A percentile compares a stretch with the other conserved stretches of the same genome.
phyloP scores from a whole-genome alignment of 2,329 filamentous ascomycete species.

The Cladobotryum mycophilum region DNA sequence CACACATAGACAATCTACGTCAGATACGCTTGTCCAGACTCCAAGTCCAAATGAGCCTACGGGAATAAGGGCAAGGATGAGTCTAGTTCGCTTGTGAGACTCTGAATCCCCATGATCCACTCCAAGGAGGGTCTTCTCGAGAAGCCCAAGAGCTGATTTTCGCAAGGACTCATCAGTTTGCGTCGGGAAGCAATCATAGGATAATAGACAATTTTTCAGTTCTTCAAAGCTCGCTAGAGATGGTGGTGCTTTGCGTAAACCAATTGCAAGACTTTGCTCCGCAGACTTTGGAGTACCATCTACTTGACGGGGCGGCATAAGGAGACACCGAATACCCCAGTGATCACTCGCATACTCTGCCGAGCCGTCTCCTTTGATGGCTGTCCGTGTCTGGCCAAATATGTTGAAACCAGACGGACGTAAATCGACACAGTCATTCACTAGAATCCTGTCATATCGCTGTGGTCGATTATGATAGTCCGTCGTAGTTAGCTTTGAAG shows the following conservation, averaged over 20 bases:
- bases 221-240: slow-evolving; percentile 26
- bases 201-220: slow-evolving; percentile 33
- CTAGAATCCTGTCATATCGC: slow-evolving; percentile 58
- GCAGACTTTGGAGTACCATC: neutral
- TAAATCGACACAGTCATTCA: slow-evolving; percentile 36
- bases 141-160: slow-evolving; percentile 37
- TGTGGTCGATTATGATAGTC: slow-evolving; percentile 52
- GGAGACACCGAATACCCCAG: slow-evolving; percentile 47
- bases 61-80: slow-evolving; percentile 45
- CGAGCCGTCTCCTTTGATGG: neutral
- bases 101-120: slow-evolving; percentile 13
- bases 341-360: slow-evolving; percentile 46
- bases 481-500: slow-evolving; percentile 41
- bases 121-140: slow-evolving; percentile 38
- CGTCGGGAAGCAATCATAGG: slow-evolving; percentile 39
- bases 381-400: slow-evolving; percentile 39
- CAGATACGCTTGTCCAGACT: slow-evolving; percentile 54
- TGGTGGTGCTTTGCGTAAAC: slow-evolving; percentile 22
- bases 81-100: slow-evolving; percentile 15
- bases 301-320: slow-evolving; percentile 17
- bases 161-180: slow-evolving; percentile 36
- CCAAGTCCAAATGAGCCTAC: slow-evolving; percentile 62
- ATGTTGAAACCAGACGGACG: slow-evolving; percentile 42
- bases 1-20: slow-evolving; percentile 61
- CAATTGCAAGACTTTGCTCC: slow-evolving; percentile 17